Percentiles rank a stretch among this genome's conserved stretches.
Conservation (phyloP, 768 basidiomycete species). For the Inosperma sp. region DNA sequence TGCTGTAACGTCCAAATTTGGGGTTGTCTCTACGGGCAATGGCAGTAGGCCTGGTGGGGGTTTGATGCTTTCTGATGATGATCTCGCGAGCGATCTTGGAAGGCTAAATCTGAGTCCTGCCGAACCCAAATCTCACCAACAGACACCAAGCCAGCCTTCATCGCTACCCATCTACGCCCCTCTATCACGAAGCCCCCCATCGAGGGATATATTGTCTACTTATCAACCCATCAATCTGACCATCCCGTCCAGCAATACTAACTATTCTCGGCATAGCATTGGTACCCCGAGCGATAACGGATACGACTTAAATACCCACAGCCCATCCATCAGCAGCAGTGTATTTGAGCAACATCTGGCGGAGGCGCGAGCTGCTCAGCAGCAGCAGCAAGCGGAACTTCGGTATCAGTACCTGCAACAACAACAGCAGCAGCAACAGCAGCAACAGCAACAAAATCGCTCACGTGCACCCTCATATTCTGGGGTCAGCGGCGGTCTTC, state of each 20-base stretch:
- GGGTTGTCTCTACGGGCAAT: slow-evolving; percentile 24
- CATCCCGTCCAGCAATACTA: slow-evolving; percentile 46
- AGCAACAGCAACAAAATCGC: slow-evolving; percentile 35
- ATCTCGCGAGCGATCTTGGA: slow-evolving; percentile 68
- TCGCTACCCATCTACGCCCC: slow-evolving; percentile 76
- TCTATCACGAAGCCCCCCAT: slow-evolving; percentile 53
- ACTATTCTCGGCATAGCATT: slow-evolving; percentile 46
- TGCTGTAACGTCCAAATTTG: slow-evolving; percentile 23
- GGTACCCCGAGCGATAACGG: slow-evolving; percentile 64
- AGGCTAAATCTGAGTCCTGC: slow-evolving; percentile 51
- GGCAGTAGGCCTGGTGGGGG: slow-evolving; percentile 55
- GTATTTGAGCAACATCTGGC: slow-evolving; percentile 45
- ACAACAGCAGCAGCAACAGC: slow-evolving; percentile 19
- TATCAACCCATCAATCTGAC: slow-evolving; percentile 62
- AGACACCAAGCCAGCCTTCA: slow-evolving; percentile 63
- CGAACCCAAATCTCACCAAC: slow-evolving; percentile 41
- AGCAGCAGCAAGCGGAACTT: slow-evolving; percentile 43
- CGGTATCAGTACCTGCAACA: slow-evolving; percentile 66
- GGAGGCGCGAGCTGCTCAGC: slow-evolving; percentile 35
- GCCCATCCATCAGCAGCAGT: slow-evolving; percentile 37
- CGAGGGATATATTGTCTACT: slow-evolving; percentile 46
- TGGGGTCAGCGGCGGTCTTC: slow-evolving; percentile 28
- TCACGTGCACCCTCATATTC: slow-evolving; percentile 40
- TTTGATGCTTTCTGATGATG: slow-evolving; percentile 71
- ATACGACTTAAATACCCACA: slow-evolving; percentile 44